A percentile compares a stretch with the other conserved stretches of the same genome.
Conservation (phyloP, 371 early-diverging fungal genomes). For the Apophysomyces trapeziformis region DNA sequence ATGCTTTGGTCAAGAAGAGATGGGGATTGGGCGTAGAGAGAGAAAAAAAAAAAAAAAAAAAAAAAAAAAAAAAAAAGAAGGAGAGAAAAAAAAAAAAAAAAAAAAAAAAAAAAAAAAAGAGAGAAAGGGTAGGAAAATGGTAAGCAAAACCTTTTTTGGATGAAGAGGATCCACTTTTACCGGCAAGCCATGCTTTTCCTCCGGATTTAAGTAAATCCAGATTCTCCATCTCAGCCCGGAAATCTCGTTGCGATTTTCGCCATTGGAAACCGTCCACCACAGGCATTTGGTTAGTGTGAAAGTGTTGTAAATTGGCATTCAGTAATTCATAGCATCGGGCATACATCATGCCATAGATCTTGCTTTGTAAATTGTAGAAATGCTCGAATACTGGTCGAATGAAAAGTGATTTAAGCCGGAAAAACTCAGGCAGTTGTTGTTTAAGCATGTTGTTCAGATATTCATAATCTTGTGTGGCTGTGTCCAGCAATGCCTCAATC, state of each 20-base stretch:
- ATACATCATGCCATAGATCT: constrained; percentile 62
- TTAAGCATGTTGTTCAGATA: constrained; percentile 70
- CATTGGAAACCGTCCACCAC: constrained; percentile 40
- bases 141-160: neutral
- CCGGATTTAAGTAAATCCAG: constrained; percentile 47
- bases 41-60: too few species aligned
- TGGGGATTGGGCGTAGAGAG: too few species aligned
- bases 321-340: constrained; percentile 60
- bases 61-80: too few species aligned
- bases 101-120: too few species aligned
- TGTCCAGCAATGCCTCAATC: constrained; percentile 64
- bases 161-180: constrained; percentile 6
- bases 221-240: constrained; percentile 39
- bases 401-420: constrained; percentile 56
- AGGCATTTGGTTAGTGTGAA: constrained; percentile 42
- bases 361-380: constrained; percentile 71
- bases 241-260: constrained; percentile 32
- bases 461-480: constrained; percentile 77
- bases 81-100: too few species aligned
- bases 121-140: too few species aligned
- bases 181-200: constrained; percentile 48
- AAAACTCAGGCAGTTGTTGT: constrained; percentile 72
- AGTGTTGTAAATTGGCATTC: constrained; percentile 38
- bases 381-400: constrained; percentile 78
- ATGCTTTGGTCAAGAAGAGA: constrained; percentile 17